Evolutionary conservation across 2,329 filamentous ascomycete species (phyloP).

Genomic region (Simplicillium aogashimaense): DNA sequence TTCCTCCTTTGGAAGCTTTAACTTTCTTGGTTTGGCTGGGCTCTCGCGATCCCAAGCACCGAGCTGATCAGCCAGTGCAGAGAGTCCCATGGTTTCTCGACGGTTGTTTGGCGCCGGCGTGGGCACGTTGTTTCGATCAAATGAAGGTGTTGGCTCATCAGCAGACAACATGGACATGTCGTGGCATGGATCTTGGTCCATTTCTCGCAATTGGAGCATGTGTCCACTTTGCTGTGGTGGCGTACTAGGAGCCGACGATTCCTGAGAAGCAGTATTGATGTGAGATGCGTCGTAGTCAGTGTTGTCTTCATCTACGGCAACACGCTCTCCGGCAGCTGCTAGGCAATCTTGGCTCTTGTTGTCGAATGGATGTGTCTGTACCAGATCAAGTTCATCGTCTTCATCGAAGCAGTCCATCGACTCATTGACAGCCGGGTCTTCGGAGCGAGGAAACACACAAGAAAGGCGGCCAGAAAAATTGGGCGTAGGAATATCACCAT

Average conservation of each 20-base stretch:
- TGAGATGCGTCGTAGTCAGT: neutral
- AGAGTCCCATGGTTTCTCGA: constrained; percentile 41
- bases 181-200: constrained; percentile 34
- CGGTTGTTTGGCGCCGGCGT: constrained; percentile 30
- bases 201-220: constrained; percentile 31
- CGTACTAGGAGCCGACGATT: constrained; percentile 2
- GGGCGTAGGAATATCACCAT: constrained; percentile 22
- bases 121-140: constrained; percentile 21
- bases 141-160: constrained; percentile 36
- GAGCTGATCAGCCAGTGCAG: constrained; percentile 52
- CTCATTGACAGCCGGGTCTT: constrained; percentile 25
- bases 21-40: constrained; percentile 27
- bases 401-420: constrained; percentile 21
- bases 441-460: constrained; percentile 31
- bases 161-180: constrained; percentile 30
- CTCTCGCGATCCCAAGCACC: constrained; percentile 53
- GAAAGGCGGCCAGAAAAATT: constrained; percentile 35
- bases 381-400: constrained; percentile 7
- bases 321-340: neutral
- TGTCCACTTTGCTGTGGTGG: constrained; percentile 12
- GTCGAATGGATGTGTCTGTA: constrained; percentile 3
- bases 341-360: neutral
- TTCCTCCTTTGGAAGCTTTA: neutral
- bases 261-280: neutral
- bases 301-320: neutral